Base-by-base conservation (phyloP, 495 filamentous ascomycete species). In the Schizothecium vesticola region DNA sequence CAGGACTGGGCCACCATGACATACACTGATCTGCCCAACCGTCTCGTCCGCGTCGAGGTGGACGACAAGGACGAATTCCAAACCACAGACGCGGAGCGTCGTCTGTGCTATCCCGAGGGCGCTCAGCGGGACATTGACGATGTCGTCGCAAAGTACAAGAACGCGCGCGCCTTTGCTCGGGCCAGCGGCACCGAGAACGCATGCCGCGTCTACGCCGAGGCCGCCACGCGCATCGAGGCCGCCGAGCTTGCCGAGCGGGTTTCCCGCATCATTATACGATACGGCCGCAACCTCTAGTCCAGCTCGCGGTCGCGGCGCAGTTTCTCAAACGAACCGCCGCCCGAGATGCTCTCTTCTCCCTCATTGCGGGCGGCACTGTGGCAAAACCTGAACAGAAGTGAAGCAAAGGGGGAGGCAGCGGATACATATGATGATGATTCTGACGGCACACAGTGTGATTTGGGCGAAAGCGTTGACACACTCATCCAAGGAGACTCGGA, bases 111-210 rank as follows among this genome's bases (percentile, higher is more conserved):
- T 60, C 95, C 95, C 2, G 78, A 84, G 2, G 90, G 91, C 31
- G 86, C 91, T 51, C 95, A 99, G 80, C 84, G 82, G 9, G 86
- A 91, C 75, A 97, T 99, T 71, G 94, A 98, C 78, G 86, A 86
- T 28, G 81, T 91, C 57, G 93, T 97, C 51, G 90, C 89, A 72
- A 97, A 96, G 73, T 97, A 93, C 79, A 93, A 92, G 75, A 89
- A 93, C 70, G 95, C 94, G 6, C 85, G 95, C 57, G 87, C 90
- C 57, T 99, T 99, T 77, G 95, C 92, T 26, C 88, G 95, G 70
- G 92, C 95, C 24, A 93, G 90, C 69, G 95, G 95, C 43, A 99
- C 95, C 1, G 95, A 99, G 79, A 95, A 99, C 80, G 95, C 93
- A 1, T 93, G 97, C 67, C 85, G 95, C 70, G 94, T 99, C 24